A percentile compares a stretch with the other conserved stretches of the same genome.
Evolutionary conservation across 371 early-diverging fungal species (phyloP).

Genomic region (Saksenaea oblongispora): DNA sequence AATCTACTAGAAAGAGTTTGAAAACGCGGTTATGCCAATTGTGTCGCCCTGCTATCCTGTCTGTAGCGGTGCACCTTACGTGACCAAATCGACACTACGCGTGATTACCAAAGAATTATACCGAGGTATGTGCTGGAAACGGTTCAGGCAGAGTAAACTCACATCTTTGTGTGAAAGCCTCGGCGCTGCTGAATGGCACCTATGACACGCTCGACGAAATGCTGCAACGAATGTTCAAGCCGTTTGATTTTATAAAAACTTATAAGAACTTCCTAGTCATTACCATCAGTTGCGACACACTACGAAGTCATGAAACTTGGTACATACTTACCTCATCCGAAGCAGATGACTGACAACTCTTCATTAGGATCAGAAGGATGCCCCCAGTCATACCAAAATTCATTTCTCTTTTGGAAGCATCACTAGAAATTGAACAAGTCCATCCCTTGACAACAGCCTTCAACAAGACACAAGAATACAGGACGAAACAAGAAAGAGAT

Average conservation of each 20-base stretch:
- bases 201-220: background rate
- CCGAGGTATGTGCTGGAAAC: slow-evolving; percentile 26
- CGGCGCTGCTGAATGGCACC: background rate
- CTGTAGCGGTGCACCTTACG: slow-evolving; percentile 27
- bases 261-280: slow-evolving; percentile 33
- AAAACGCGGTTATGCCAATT: slow-evolving; percentile 38
- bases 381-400: slow-evolving; percentile 30
- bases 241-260: slow-evolving; percentile 17
- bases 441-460: slow-evolving; percentile 27
- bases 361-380: slow-evolving; percentile 36
- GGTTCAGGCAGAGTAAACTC: background rate
- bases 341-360: background rate
- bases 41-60: slow-evolving; percentile 47
- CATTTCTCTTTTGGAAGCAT: slow-evolving; percentile 22
- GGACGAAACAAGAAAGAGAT: slow-evolving; percentile 20
- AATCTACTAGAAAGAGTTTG: slow-evolving; percentile 19
- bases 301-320: slow-evolving; percentile 40
- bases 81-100: slow-evolving; percentile 29
- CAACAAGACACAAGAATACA: slow-evolving; percentile 3
- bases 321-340: background rate
- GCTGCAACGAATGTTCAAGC: slow-evolving; percentile 31
- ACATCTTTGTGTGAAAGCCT: background rate
- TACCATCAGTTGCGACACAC: slow-evolving; percentile 19
- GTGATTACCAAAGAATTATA: slow-evolving; percentile 30
- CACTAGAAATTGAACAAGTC: slow-evolving; percentile 10